Percentiles rank a stretch among this genome's conserved stretches.
Conservation (phyloP, 805 yeast genomes). For the Metschnikowia kunwiensis region DNA sequence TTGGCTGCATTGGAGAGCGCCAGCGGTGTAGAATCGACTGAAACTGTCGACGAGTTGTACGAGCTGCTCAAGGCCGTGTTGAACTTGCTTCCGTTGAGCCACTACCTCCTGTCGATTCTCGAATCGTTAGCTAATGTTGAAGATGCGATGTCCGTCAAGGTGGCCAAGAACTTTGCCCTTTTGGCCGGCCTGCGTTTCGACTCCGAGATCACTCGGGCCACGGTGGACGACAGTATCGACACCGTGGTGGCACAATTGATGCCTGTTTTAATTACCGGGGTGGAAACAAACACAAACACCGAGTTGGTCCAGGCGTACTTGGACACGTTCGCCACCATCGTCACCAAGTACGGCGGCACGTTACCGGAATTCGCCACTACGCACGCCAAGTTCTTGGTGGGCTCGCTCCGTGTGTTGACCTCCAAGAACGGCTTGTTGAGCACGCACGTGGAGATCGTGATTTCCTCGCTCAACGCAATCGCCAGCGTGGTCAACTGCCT, state of each 20-base stretch:
- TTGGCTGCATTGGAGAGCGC: conserved; percentile 36
- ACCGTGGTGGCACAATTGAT: conserved; percentile 53
- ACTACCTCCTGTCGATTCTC: conserved; percentile 61
- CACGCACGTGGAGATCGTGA: conserved; percentile 56
- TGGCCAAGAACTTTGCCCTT: conserved; percentile 59
- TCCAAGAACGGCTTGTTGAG: conserved; percentile 52
- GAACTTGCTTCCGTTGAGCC: conserved; percentile 69
- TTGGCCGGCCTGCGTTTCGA: conserved; percentile 69
- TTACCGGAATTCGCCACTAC: conserved; percentile 26
- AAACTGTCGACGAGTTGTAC: conserved; percentile 44
- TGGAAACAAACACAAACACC: conserved; percentile 33
- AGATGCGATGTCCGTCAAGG: conserved; percentile 43
- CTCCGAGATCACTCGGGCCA: conserved; percentile 51
- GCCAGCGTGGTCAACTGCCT: conserved; percentile 66
- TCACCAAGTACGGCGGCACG: conserved; percentile 54
- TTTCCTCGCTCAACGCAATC: conserved; percentile 72
- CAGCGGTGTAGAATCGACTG: conserved; percentile 12
- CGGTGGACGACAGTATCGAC: conserved; percentile 43
- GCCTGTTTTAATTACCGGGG: conserved; percentile 45
- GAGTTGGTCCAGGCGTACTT: conserved; percentile 66
- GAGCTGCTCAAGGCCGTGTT: conserved; percentile 60
- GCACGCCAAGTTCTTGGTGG: conserved; percentile 45
- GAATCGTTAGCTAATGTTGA: conserved; percentile 36
- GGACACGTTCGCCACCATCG: conserved; percentile 61
- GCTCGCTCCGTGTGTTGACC: conserved; percentile 49